Conservation (phyloP, 495 filamentous ascomycete genomes). For the Neurospora sp. region DNA sequence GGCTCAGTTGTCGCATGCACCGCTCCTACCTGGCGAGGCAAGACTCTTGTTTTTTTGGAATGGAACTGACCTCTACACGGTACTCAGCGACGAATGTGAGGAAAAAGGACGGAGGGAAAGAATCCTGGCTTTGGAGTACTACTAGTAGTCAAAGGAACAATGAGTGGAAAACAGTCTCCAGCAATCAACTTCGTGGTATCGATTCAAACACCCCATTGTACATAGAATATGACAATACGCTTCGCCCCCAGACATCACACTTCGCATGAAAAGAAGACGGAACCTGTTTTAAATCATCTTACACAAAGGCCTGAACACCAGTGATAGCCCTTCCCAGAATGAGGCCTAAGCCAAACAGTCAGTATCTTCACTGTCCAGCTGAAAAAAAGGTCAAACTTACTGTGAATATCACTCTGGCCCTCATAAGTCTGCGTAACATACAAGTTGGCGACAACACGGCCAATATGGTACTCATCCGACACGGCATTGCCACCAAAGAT, state of each 20-base stretch:
- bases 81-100: neutral
- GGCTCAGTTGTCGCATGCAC: neutral
- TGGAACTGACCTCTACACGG: neutral
- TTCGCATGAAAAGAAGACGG: neutral
- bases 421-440: conserved; percentile 98
- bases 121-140: neutral
- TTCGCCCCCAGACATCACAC: neutral
- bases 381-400: conserved; percentile 41
- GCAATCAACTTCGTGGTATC: neutral
- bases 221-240: neutral
- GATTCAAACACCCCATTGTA: neutral
- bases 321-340: conserved; percentile 56
- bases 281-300: conserved; percentile 5
- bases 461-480: conserved; percentile 92
- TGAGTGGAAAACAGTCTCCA: neutral
- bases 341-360: conserved; percentile 32
- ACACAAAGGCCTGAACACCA: conserved; percentile 50
- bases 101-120: neutral
- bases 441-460: conserved; percentile 88
- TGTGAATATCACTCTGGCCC: conserved; percentile 92
- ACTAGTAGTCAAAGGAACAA: neutral
- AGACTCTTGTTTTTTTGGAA: neutral
- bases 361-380: neutral
- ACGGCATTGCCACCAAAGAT: conserved; percentile 95
- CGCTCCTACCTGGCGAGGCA: neutral